A percentile compares a stretch with the other conserved stretches of the same genome.
Conservation (phyloP, 108 stramenopile species). For the Parietichytrium sp. region DNA sequence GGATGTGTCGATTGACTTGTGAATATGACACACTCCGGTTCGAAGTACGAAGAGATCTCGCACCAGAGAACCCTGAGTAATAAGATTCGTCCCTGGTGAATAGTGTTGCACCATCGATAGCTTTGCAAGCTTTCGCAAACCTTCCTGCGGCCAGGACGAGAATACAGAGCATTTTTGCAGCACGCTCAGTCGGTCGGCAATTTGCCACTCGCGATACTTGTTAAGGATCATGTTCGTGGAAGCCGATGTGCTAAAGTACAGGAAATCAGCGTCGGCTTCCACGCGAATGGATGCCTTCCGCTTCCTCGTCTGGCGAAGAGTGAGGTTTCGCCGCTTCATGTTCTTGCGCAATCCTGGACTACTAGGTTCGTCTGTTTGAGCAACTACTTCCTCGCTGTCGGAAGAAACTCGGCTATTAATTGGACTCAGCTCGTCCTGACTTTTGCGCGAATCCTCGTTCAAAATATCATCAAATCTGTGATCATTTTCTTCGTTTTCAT, state of each 20-base stretch:
- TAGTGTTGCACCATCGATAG: neutral
- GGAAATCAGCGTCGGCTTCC: constrained; percentile 2
- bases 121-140: neutral
- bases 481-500: neutral
- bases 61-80: neutral
- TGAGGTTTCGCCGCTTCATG: no score
- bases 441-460: no score
- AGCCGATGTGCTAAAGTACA: neutral
- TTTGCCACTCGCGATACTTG: neutral
- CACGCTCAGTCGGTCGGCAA: neutral
- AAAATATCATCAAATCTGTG: no score
- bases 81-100: neutral
- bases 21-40: neutral
- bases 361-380: no score
- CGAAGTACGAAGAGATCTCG: neutral
- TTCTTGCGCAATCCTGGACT: no score
- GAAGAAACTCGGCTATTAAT: no score
- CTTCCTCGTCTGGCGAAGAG: neutral
- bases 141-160: neutral
- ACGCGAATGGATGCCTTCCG: neutral
- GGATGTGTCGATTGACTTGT: neutral
- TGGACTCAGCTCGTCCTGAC: no score
- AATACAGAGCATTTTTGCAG: neutral
- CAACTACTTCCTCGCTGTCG: no score
- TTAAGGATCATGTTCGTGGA: neutral